A percentile compares a stretch with the other conserved stretches of the same genome.
These are phyloP conservation scores for Xylariales sp. DNA, from an alignment of 2,329 filamentous ascomycete genomes.

Conservation along the genomic window DNA sequence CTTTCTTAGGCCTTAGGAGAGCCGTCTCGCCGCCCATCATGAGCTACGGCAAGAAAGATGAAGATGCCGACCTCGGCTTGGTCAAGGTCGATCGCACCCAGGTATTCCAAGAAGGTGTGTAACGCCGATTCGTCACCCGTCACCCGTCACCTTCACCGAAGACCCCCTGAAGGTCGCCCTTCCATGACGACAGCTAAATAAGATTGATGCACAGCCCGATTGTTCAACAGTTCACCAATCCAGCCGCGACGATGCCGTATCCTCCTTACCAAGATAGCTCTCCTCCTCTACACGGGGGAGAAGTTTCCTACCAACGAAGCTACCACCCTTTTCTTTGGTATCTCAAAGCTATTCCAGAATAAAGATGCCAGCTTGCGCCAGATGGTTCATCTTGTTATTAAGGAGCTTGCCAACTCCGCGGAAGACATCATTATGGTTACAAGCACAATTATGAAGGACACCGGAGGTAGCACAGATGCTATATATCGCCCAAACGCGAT, in stretches of 20 bases:
- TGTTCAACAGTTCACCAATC: constrained; percentile 98
- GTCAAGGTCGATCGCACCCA: constrained; percentile 98
- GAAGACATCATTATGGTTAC: constrained; percentile 99
- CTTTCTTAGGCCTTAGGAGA: constrained; percentile 42
- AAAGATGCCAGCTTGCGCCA: constrained; percentile 98
- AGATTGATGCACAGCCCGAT: constrained; percentile 71
- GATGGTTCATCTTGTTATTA: constrained; percentile 98
- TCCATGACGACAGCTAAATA: constrained; percentile 20
- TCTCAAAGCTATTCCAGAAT: constrained; percentile 99
- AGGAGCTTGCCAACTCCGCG: constrained; percentile 93
- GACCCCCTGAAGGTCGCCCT: not conserved
- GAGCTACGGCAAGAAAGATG: constrained; percentile 99
- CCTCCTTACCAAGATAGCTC: constrained; percentile 94
- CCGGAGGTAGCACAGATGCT: constrained; percentile 91
- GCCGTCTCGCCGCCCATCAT: constrained; percentile 66
- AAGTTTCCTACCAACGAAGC: constrained; percentile 97
- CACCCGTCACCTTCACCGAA: not conserved
- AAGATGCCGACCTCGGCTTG: constrained; percentile 92
- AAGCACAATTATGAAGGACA: constrained; percentile 99
- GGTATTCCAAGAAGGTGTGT: constrained; percentile 96
- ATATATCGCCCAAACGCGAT: constrained; percentile 97
- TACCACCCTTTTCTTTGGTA: constrained; percentile 97
- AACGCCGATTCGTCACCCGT: constrained; percentile 38
- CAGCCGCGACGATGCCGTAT: constrained; percentile 97
- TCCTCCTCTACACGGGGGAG: constrained; percentile 96